phyloP scores from a whole-genome alignment of 352 stramenopile genomes.

The Halophytophthora batemanensis region DNA sequence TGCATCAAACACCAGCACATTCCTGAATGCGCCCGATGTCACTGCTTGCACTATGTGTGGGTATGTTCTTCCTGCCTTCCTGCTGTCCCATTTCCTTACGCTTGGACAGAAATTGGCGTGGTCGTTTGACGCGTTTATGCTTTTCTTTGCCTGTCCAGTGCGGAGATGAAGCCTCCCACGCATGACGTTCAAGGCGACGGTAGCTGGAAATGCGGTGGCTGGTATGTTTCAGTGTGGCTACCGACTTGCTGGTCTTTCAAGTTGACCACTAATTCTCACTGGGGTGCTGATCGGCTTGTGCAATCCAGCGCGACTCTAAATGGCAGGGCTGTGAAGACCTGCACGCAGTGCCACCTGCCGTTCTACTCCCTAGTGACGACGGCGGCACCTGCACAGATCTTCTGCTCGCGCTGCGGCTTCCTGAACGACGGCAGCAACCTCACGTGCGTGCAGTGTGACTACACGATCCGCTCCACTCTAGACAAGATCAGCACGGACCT shows the following conservation, averaged over 20 bases:
- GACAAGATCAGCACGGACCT: conserved; percentile 72
- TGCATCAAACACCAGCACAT: conserved; percentile 40
- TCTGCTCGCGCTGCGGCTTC: conserved; percentile 72
- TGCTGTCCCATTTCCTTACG: not conserved
- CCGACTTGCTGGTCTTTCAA: not conserved
- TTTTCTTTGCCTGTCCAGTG: conserved; percentile 21
- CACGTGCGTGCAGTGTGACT: conserved; percentile 71
- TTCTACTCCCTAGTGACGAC: conserved; percentile 70
- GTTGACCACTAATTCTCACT: too few relatives aligned
- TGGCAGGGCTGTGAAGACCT: conserved; percentile 58
- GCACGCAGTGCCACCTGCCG: conserved; percentile 49
- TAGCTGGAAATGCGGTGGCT: conserved; percentile 69
- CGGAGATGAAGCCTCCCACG: conserved; percentile 55
- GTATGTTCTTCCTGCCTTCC: conserved; percentile 23
- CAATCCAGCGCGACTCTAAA: conserved; percentile 47
- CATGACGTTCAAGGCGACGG: conserved; percentile 70
- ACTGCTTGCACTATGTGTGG: conserved; percentile 69
- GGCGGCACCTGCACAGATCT: conserved; percentile 67
- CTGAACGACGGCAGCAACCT: conserved; percentile 67
- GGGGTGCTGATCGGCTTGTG: not conserved
- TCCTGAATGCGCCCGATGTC: conserved; percentile 56
- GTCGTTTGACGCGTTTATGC: too few relatives aligned
- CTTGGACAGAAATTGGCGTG: too few relatives aligned
- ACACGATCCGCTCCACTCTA: conserved; percentile 69
- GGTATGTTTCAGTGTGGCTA: conserved; percentile 26